These are phyloP conservation scores for Aspergillus sp. DNA, from an alignment of 2,329 filamentous ascomycete species.

Conservation along the genomic window DNA sequence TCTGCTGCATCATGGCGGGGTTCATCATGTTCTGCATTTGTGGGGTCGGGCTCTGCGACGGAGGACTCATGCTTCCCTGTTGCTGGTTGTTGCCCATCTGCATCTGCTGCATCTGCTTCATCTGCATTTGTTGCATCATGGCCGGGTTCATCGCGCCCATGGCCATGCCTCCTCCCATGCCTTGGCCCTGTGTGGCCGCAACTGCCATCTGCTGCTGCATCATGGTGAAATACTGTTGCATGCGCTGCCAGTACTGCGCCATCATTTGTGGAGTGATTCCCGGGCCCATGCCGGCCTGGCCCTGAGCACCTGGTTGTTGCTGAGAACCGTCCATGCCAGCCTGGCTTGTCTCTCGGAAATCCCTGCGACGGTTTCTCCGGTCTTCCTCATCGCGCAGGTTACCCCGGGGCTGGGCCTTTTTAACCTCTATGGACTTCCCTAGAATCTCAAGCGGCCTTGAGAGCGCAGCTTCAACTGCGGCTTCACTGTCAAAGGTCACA, in stretches of 20 bases:
- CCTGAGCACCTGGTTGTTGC: slow-evolving; percentile 41
- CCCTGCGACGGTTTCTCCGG: slow-evolving; percentile 40
- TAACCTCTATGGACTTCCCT: slow-evolving; percentile 94
- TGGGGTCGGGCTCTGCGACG: slow-evolving; percentile 44
- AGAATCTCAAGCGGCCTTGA: slow-evolving; percentile 80
- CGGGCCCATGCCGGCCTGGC: slow-evolving; percentile 34
- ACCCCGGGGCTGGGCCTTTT: slow-evolving; percentile 90
- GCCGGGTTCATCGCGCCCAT: slow-evolving; percentile 67
- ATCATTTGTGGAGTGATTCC: slow-evolving; percentile 94
- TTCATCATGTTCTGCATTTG: slow-evolving; percentile 53
- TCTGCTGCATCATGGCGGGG: slow-evolving; percentile 66
- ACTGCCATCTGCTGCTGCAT: slow-evolving; percentile 84
- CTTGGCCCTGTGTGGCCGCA: slow-evolving; percentile 35
- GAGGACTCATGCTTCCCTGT: slow-evolving; percentile 28
- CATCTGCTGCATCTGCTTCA: slow-evolving; percentile 42
- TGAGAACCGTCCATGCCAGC: slow-evolving; percentile 30
- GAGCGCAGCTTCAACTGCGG: slow-evolving; percentile 86
- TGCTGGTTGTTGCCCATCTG: slow-evolving; percentile 47
- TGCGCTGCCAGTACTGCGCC: slow-evolving; percentile 96
- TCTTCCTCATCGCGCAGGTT: slow-evolving; percentile 90
- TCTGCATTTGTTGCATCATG: slow-evolving; percentile 65
- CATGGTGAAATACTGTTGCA: slow-evolving; percentile 94
- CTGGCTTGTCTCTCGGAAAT: slow-evolving; percentile 34
- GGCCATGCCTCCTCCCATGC: slow-evolving; percentile 35
- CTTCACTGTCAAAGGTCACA: slow-evolving; percentile 94